Evolutionary conservation across 2,329 filamentous ascomycete species (phyloP).

Genomic region (Domatiomyces globalis): DNA sequence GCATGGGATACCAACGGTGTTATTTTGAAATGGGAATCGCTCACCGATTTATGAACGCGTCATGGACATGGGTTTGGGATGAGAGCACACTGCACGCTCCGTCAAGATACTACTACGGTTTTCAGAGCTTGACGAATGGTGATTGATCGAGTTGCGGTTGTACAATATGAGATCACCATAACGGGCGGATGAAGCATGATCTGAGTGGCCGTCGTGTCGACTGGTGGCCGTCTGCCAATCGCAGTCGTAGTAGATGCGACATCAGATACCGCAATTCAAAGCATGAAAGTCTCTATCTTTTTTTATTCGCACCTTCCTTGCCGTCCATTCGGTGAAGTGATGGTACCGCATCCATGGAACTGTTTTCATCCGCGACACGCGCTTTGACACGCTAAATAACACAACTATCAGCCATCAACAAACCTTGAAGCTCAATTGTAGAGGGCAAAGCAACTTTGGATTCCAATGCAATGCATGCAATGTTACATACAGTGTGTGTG

Average conservation of each 20-base stretch:
- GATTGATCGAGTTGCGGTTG: background rate
- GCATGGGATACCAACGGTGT: conserved; percentile 26
- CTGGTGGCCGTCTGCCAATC: background rate
- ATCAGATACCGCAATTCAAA: conserved; percentile 12
- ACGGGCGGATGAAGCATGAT: background rate
- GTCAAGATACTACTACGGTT: background rate
- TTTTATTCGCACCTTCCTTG: background rate
- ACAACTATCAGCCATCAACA: background rate
- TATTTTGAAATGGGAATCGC: conserved; percentile 28
- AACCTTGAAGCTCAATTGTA: background rate
- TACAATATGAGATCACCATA: background rate
- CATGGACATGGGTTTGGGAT: conserved; percentile 9
- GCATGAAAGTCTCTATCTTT: conserved; percentile 15
- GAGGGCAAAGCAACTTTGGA: too few species aligned
- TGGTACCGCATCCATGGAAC: background rate
- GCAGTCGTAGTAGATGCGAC: background rate
- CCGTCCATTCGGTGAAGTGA: background rate
- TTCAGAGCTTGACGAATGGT: conserved; percentile 31
- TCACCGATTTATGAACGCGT: conserved; percentile 17
- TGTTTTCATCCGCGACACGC: conserved; percentile 10
- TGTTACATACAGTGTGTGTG: too few species aligned
- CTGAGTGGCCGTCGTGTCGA: background rate
- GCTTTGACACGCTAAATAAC: conserved; percentile 3
- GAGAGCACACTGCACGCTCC: background rate
- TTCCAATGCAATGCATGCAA: too few species aligned